Conservation (phyloP, 2,329 filamentous ascomycete species). For the Pseudogymnoascus sp. region DNA sequence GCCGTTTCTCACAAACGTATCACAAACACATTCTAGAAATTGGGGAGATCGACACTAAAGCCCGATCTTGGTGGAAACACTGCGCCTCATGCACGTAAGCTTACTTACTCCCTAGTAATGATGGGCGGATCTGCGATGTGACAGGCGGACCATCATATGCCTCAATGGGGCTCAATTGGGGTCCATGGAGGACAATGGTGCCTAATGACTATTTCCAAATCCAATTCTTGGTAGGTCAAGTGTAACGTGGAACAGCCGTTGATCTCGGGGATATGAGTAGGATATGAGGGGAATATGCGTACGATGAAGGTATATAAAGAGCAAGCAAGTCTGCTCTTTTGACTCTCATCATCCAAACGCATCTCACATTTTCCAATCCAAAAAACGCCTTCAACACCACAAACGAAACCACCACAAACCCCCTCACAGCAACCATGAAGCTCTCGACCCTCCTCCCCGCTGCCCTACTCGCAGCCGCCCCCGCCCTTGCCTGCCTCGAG, state of each 20-base stretch:
- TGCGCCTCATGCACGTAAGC: background rate
- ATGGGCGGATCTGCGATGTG: background rate
- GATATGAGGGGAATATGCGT: background rate
- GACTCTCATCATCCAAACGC: background rate
- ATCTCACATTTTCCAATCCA: background rate
- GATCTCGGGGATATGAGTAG: background rate
- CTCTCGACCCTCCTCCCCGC: background rate
- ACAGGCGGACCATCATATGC: background rate
- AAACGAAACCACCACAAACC: background rate
- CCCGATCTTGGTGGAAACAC: background rate
- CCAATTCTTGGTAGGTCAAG: background rate
- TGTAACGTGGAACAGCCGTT: background rate
- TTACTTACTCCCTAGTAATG: background rate
- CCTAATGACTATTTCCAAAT: background rate
- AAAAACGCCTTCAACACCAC: background rate
- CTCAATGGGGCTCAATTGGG: background rate
- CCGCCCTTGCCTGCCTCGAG: background rate
- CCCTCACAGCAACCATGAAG: background rate
- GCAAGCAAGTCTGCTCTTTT: background rate
- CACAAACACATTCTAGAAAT: background rate
- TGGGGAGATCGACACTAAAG: background rate
- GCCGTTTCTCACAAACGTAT: background rate
- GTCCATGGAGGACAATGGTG: background rate
- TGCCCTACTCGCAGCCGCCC: background rate
- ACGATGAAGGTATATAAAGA: background rate